A percentile compares a stretch with the other conserved stretches of the same genome.
Evolutionary conservation across 1,284 basidiomycete species (phyloP).

Genomic region (Ganoderma leucocontextum): DNA sequence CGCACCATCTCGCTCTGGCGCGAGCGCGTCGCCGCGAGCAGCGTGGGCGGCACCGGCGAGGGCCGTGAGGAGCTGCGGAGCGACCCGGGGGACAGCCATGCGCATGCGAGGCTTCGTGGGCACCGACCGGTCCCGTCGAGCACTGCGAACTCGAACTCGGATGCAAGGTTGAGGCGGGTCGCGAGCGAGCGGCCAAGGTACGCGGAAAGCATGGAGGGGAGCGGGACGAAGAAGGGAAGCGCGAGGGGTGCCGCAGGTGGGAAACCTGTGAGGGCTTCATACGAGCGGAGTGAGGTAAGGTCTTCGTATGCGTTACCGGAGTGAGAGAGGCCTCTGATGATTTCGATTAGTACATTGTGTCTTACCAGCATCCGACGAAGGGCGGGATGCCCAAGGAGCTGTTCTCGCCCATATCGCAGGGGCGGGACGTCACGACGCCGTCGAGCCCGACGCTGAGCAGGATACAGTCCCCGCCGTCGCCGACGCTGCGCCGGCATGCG

Average conservation of each 20-base stretch:
- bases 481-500: constrained; percentile 30
- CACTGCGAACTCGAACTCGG: constrained; percentile 14
- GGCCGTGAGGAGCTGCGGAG: constrained; percentile 3
- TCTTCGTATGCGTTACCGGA: background rate
- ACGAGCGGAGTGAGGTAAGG: constrained; percentile 44
- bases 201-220: constrained; percentile 18
- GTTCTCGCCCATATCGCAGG: constrained; percentile 7
- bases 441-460: constrained; percentile 31
- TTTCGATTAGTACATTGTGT: constrained; percentile 39
- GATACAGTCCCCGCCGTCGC: constrained; percentile 32
- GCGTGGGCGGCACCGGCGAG: constrained; percentile 17
- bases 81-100: constrained; percentile 18
- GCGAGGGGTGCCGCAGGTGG: constrained; percentile 21
- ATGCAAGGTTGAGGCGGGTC: constrained; percentile 33
- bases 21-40: constrained; percentile 45
- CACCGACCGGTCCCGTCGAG: constrained; percentile 37
- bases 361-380: constrained; percentile 35
- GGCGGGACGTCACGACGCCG: constrained; percentile 23
- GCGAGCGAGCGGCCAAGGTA: constrained; percentile 30
- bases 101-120: constrained; percentile 5
- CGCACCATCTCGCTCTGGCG: constrained; percentile 49
- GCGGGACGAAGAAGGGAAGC: constrained; percentile 28
- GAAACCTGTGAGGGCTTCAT: constrained; percentile 32
- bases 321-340: constrained; percentile 1
- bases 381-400: constrained; percentile 25